Conservation (phyloP, 108 stramenopile species). For the Phaeodactylum tricornutum region DNA sequence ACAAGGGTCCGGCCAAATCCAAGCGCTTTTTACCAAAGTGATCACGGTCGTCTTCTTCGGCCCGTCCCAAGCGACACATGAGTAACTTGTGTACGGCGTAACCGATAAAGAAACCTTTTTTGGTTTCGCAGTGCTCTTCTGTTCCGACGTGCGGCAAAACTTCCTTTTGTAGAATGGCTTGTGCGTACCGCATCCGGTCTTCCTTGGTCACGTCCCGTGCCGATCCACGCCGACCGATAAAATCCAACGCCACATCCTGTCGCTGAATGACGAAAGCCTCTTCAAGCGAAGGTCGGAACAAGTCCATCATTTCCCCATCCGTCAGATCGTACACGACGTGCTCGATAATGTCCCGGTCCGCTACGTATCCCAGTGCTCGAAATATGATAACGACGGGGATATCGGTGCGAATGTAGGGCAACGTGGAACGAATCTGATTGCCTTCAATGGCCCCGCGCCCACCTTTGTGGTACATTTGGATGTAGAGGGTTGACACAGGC, state of each 20-base stretch:
- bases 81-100: slow-evolving; percentile 98
- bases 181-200: slow-evolving; percentile 95
- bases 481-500: slow-evolving; percentile 86
- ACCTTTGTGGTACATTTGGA: slow-evolving; percentile 97
- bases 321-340: slow-evolving; percentile 98
- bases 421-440: slow-evolving; percentile 89
- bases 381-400: slow-evolving; percentile 98
- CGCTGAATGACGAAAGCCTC: slow-evolving; percentile 93
- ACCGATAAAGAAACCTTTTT: slow-evolving; percentile 98
- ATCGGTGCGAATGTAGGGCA: slow-evolving; percentile 95
- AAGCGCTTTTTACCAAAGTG: slow-evolving; percentile 99
- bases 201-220: slow-evolving; percentile 89
- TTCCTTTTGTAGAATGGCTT: slow-evolving; percentile 93
- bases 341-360: slow-evolving; percentile 92
- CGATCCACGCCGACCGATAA: slow-evolving; percentile 90
- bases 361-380: slow-evolving; percentile 94
- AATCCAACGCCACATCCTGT: slow-evolving; percentile 91
- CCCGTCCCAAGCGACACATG: slow-evolving; percentile 88
- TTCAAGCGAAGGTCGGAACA: slow-evolving; percentile 91
- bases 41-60: slow-evolving; percentile 97
- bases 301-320: slow-evolving; percentile 95
- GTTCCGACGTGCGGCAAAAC: slow-evolving; percentile 97
- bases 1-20: slow-evolving; percentile 96
- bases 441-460: slow-evolving; percentile 83
- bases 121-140: slow-evolving; percentile 92